A percentile compares a stretch with the other conserved stretches of the same genome.
phyloP scores from a whole-genome alignment of 352 stramenopile species.

The Globisporangium nodosum region DNA sequence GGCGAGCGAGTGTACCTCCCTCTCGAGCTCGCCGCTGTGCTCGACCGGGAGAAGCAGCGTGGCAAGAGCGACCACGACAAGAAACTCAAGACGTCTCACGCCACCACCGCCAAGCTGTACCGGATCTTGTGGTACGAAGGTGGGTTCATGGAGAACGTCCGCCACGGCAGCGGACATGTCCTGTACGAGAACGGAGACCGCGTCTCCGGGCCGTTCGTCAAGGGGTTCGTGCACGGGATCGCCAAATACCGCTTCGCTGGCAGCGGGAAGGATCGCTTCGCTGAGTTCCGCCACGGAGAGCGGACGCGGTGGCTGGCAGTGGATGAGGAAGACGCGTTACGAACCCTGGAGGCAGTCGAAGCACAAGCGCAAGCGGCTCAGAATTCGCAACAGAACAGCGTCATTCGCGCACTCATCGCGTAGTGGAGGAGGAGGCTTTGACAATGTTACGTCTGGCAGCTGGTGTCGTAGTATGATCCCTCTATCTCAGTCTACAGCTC shows the following conservation, averaged over 20 bases:
- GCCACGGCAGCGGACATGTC: conserved; percentile 40
- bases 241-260: conserved; percentile 33
- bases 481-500: conserved; percentile 8
- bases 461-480: background rate
- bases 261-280: conserved; percentile 25
- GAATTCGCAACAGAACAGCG: conserved; percentile 2
- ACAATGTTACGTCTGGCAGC: background rate
- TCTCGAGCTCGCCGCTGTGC: conserved; percentile 33
- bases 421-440: background rate
- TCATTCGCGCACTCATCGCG: conserved; percentile 11
- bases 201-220: conserved; percentile 33
- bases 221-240: conserved; percentile 42
- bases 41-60: conserved; percentile 24
- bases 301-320: conserved; percentile 41
- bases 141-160: conserved; percentile 33
- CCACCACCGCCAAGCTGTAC: conserved; percentile 27
- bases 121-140: conserved; percentile 51
- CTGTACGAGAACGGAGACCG: conserved; percentile 57
- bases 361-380: conserved; percentile 11
- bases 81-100: background rate
- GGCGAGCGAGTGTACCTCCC: conserved; percentile 51
- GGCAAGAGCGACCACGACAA: background rate
- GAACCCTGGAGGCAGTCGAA: background rate
- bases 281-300: conserved; percentile 30
- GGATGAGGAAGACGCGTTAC: conserved; percentile 33